These are phyloP conservation scores for Fallopia convolvulus DNA, from an alignment of 148 eudicot genomes.

Conservation along the genomic window DNA sequence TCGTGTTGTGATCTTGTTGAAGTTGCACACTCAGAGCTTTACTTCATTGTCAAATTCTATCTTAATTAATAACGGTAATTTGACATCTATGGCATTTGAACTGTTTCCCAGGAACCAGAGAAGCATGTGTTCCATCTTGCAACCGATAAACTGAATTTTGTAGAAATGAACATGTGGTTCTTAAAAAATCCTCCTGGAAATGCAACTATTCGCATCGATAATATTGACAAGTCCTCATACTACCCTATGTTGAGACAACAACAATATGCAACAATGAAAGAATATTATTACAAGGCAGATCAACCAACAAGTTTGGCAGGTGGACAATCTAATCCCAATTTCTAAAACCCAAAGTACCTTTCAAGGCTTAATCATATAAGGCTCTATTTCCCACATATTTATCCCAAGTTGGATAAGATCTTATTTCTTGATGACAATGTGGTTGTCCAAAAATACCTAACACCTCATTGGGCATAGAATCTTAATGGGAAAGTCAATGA, in stretches of 20 bases:
- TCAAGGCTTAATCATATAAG: conserved; percentile 85
- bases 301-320: conserved; percentile 44
- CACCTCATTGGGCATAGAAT: conserved; percentile 60
- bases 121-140: conserved; percentile 88
- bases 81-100: background rate
- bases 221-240: too few species aligned
- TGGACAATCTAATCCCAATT: too few species aligned
- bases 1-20: too few species aligned
- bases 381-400: conserved; percentile 80
- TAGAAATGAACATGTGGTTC: too few species aligned
- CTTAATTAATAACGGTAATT: too few species aligned
- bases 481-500: conserved; percentile 82
- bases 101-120: conserved; percentile 61
- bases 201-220: too few species aligned
- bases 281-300: conserved; percentile 71
- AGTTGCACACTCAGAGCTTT: too few species aligned
- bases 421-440: conserved; percentile 84
- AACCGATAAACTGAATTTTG: conserved; percentile 78
- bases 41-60: too few species aligned
- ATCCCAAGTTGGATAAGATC: conserved; percentile 76
- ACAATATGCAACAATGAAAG: conserved; percentile 77
- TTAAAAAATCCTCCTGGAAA: too few species aligned
- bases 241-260: conserved; percentile 71
- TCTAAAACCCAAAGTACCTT: too few species aligned
- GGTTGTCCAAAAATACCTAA: conserved; percentile 78